A percentile compares a stretch with the other conserved stretches of the same genome.
Evolutionary conservation across 2,329 filamentous ascomycete genomes (phyloP).

Genomic region (Penicillium sp.): DNA sequence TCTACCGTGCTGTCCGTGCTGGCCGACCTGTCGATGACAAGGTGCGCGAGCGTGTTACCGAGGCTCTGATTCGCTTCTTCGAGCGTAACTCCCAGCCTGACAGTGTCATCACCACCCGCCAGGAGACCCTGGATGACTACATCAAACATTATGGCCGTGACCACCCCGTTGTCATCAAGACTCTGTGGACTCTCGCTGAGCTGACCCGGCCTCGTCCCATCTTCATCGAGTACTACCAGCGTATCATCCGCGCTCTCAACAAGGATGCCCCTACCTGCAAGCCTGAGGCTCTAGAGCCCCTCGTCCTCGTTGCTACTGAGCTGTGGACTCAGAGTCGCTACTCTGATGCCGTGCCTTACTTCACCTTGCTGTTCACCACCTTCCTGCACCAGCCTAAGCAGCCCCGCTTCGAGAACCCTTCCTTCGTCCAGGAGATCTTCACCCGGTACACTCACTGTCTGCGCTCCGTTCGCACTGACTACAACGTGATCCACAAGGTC

Average conservation of each 20-base stretch:
- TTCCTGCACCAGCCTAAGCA: constrained; percentile 36
- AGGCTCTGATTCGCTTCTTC: constrained; percentile 31
- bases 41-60: constrained; percentile 27
- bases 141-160: constrained; percentile 34
- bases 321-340: constrained; percentile 40
- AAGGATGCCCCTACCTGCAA: constrained; percentile 36
- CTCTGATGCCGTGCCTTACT: constrained; percentile 38
- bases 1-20: constrained; percentile 36
- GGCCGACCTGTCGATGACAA: constrained; percentile 33
- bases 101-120: constrained; percentile 37
- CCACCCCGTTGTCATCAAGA: constrained; percentile 38
- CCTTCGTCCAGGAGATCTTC: constrained; percentile 35
- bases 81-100: constrained; percentile 34
- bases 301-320: constrained; percentile 39
- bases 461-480: constrained; percentile 33
- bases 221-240: constrained; percentile 41
- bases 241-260: constrained; percentile 39
- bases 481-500: constrained; percentile 34
- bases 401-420: constrained; percentile 34
- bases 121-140: constrained; percentile 43
- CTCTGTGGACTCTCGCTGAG: constrained; percentile 38
- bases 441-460: constrained; percentile 38
- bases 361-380: constrained; percentile 37
- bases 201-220: constrained; percentile 37
- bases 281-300: constrained; percentile 40